Percentiles rank a stretch among this genome's conserved stretches.
Conservation (phyloP, 164 flowering plant species). For the Magnolia kwangsiensis region DNA sequence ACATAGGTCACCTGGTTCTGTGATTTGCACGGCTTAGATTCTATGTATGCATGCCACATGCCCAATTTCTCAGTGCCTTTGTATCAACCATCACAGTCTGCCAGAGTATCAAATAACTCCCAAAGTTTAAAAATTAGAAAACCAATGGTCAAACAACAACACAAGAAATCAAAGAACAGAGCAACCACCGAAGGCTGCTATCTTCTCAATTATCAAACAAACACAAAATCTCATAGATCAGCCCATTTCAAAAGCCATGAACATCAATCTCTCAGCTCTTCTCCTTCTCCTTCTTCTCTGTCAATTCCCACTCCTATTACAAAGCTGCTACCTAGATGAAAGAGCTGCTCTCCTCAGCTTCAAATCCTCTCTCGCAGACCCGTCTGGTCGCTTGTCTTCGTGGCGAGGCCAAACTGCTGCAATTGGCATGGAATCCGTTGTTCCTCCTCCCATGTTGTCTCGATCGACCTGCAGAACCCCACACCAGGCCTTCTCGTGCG, state of each 20-base stretch:
- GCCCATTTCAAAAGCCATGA: conserved; percentile 5
- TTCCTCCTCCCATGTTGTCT: conserved; percentile 12
- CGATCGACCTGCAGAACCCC: conserved; percentile 15
- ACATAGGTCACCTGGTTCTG: too few species aligned
- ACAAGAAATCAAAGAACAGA: too few species aligned
- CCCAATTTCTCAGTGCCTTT: too few species aligned
- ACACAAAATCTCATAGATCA: neutral
- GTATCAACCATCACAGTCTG: too few species aligned
- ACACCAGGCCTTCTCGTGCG: neutral
- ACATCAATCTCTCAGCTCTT: neutral
- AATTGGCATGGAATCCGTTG: conserved; percentile 22
- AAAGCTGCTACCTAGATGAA: conserved; percentile 13
- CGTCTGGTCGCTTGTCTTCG: conserved; percentile 14
- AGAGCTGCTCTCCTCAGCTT: conserved; percentile 18
- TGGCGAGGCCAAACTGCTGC: conserved; percentile 24
- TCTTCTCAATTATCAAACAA: neutral
- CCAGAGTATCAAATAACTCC: too few species aligned
- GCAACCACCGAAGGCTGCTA: too few species aligned
- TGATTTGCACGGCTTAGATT: too few species aligned
- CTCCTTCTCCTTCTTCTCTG: conserved; percentile 2
- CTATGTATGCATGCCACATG: too few species aligned
- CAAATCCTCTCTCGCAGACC: conserved; percentile 16
- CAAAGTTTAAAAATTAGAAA: too few species aligned
- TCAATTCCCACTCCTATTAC: neutral
- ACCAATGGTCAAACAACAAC: too few species aligned